Evolutionary conservation across 768 basidiomycete genomes (phyloP), one percentile per base, ranked within the genome.

Genomic region (Podaxis sp.): DNA sequence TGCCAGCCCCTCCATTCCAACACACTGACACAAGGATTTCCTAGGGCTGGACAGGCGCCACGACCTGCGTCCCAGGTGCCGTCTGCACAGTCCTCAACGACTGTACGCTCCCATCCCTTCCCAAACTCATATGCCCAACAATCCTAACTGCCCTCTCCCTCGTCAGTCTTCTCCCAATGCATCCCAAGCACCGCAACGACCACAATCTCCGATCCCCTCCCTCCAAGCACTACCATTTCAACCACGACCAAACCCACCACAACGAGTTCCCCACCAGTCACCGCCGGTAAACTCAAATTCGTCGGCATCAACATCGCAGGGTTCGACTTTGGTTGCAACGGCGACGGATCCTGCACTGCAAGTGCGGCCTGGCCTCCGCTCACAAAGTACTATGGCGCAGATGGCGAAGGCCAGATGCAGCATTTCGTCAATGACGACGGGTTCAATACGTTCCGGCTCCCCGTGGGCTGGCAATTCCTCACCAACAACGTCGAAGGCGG

Each of bases 391-490:
- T 77, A 76, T 42, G 80, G 82, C 30, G 61, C 68, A 30, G 80
- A 83, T 58, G 82, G 81, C 49, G 72, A 68, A 3, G 81, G 83
- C n/a, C 87, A 88, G 68, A 87, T 88, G 83, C 68, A 76, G 48
- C 87, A 88, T 68, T 88, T 88, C 64, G 79, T 81, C 55, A 69
- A 77, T 0, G 73, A 84, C 64, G 83, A 87, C 63, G 80, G 79
- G 2, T 84, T 80, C 75, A 84, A 84, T 59, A 73, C 77, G 6
- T 85, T 87, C 77, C 84, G 87, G 58, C 77, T 87, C 19, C 85
- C 87, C 0, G 81, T 84, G 4, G 82, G 79, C 26, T 87, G 87
- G 85, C 87, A 87, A 66, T 84, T 75, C 69, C 74, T 84, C 48
- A 77, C 76, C 0, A 72, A 76, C 65, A 67, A 74, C 63, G 70